These are phyloP conservation scores for Suhomyces tanzawaensis DNA, from an alignment of 805 yeast genomes.

Conservation along the genomic window DNA sequence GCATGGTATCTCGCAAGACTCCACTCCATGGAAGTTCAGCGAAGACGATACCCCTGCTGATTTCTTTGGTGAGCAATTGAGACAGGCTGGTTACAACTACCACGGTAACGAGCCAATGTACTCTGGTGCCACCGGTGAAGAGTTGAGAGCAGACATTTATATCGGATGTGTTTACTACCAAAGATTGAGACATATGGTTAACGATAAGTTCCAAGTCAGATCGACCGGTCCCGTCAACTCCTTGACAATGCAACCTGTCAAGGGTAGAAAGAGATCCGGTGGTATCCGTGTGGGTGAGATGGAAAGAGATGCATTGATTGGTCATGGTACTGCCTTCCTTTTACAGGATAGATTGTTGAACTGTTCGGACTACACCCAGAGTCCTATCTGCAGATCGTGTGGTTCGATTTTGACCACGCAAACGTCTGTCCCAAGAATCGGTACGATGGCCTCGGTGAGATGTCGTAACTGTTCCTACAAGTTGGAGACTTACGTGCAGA, in stretches of 20 bases:
- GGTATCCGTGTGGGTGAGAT: conserved; percentile 99
- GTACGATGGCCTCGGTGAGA: conserved; percentile 70
- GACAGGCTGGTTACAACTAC: conserved; percentile 86
- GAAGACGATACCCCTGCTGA: conserved; percentile 96
- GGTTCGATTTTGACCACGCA: conserved; percentile 91
- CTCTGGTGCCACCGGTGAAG: conserved; percentile 98
- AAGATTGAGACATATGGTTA: conserved; percentile 98
- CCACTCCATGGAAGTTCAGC: conserved; percentile 93
- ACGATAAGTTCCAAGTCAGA: conserved; percentile 98
- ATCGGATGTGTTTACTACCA: conserved; percentile 97
- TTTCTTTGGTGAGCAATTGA: conserved; percentile 91
- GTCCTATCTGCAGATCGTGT: conserved; percentile 86
- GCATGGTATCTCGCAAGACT: conserved; percentile 96
- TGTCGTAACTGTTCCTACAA: conserved; percentile 89
- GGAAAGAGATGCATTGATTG: conserved; percentile 99
- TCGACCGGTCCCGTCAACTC: conserved; percentile 98
- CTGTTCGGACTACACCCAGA: conserved; percentile 93
- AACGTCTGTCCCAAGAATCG: conserved; percentile 86
- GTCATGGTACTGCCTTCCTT: conserved; percentile 95
- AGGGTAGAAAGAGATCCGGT: conserved; percentile 97
- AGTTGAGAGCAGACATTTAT: conserved; percentile 91
- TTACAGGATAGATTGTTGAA: conserved; percentile 92
- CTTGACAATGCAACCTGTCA: conserved; percentile 98
- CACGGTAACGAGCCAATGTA: conserved; percentile 99
- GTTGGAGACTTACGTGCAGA: conserved; percentile 53